These are phyloP conservation scores for Tylopilus plumbeoviolaceoides DNA, from an alignment of 768 basidiomycete species.

Conservation along the genomic window DNA sequence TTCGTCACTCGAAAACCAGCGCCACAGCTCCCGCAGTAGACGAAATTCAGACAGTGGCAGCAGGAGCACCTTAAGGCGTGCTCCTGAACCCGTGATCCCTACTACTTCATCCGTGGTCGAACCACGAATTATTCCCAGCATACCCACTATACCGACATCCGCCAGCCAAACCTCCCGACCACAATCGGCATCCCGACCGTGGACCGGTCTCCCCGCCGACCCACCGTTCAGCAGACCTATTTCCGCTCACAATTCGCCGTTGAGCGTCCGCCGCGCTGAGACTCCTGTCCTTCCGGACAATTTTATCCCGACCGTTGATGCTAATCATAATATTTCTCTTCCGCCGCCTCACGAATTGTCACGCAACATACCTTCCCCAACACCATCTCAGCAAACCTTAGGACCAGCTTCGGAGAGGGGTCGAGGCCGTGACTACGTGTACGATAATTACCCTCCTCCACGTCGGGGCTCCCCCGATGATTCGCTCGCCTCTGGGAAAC, in stretches of 20 bases:
- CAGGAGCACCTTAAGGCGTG: slow-evolving; percentile 13
- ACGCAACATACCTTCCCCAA: slow-evolving; percentile 25
- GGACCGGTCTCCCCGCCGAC: slow-evolving; percentile 12
- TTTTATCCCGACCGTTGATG: slow-evolving; percentile 44
- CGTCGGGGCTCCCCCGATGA: slow-evolving; percentile 28
- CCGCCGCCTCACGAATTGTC: slow-evolving; percentile 50
- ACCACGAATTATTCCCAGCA: slow-evolving; percentile 10
- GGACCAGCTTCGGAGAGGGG: slow-evolving; percentile 19
- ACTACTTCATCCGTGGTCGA: slow-evolving; percentile 9
- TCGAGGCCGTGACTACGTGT: slow-evolving; percentile 22
- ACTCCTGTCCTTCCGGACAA: slow-evolving; percentile 42
- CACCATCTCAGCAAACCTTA: slow-evolving; percentile 23
- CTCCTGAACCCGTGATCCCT: slow-evolving; percentile 9
- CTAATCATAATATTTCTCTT: slow-evolving; percentile 38
- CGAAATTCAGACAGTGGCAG: slow-evolving; percentile 13
- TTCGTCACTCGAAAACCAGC: slow-evolving; percentile 19
- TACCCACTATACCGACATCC: slow-evolving; percentile 6
- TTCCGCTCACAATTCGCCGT: slow-evolving; percentile 21
- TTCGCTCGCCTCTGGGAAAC: slow-evolving; percentile 27
- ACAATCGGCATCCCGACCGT: slow-evolving; percentile 14
- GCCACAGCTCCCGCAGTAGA: slow-evolving; percentile 17
- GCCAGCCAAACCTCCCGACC: slow-evolving; percentile 17
- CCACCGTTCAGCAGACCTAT: slow-evolving; percentile 13
- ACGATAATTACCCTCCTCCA: slow-evolving; percentile 15
- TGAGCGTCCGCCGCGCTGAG: slow-evolving; percentile 11